phyloP scores from a whole-genome alignment of 345 rosid genomes.

The Hypericum androsaemum region DNA sequence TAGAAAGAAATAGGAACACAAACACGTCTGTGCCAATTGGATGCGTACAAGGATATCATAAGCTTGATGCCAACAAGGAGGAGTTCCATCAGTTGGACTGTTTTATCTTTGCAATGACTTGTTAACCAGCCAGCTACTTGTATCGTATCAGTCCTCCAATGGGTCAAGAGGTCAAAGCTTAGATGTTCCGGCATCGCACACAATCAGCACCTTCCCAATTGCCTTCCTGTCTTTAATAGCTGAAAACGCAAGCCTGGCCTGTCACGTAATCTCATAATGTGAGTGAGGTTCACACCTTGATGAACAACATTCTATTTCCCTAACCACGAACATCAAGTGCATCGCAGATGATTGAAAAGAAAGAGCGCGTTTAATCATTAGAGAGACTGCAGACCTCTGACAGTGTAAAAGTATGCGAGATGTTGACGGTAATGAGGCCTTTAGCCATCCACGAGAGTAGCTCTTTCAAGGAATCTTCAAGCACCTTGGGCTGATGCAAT shows the following conservation, averaged over 20 bases:
- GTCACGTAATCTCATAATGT: slow-evolving; percentile 28
- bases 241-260: slow-evolving; percentile 80
- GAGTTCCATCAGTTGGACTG: no score
- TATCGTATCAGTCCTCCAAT: no score
- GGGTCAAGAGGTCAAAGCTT: slow-evolving; percentile 54
- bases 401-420: slow-evolving; percentile 58
- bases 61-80: no score
- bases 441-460: slow-evolving; percentile 66
- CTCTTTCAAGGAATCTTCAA: slow-evolving; percentile 62
- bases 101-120: no score
- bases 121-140: no score
- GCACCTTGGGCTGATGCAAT: slow-evolving; percentile 49
- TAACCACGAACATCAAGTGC: background rate
- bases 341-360: background rate
- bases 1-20: no score
- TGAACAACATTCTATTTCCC: background rate
- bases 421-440: slow-evolving; percentile 57
- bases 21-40: no score
- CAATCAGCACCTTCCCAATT: slow-evolving; percentile 81
- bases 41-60: no score
- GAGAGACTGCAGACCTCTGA: slow-evolving; percentile 47
- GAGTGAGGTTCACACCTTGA: no score
- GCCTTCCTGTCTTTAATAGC: slow-evolving; percentile 79
- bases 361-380: background rate
- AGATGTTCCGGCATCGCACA: slow-evolving; percentile 38